Evolutionary conservation across 73 alveolate genomes (phyloP), one percentile per base, ranked within the genome.

Genomic region (Paramecium biaurelia): DNA sequence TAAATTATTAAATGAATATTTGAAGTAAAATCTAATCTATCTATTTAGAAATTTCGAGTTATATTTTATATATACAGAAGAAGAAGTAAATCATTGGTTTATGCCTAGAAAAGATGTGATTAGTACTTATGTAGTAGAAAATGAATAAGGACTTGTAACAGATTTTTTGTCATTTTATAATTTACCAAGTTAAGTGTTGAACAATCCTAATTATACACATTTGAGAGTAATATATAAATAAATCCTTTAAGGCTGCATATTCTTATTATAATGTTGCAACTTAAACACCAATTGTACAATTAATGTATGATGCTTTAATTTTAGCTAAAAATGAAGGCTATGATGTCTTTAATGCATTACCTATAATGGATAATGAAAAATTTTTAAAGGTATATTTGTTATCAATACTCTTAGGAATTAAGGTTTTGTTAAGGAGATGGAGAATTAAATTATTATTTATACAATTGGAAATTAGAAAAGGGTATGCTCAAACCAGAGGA

Each of bases 271-370:
- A 92, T 76, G 94, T 92, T 85, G 92, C 97, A 23, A 94, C 93
- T 20, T 93, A 93, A 15, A 94, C 92, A 53, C 95, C 99, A 28
- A 70, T 97, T 92, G 96, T 93, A 68, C 97, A 93, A 24, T 93
- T 97, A 57, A 93, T 97, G 96, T 93, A 85, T 67, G 94, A 92
- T 74, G 99, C 99, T 24, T 90, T 98, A 32, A 96, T 97, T 70
- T 72, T 97, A 70, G 99, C 99, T 18, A 97, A 96, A 86, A 92
- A 95, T 45, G 92, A 97, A 85, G 98, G 95, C 42, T 98, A 97
- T 74, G 99, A 98, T 95, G 99, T 98, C 32, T 98, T 96, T 97
- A 98, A 97, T 95, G 99, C 99, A 41, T 95, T 98, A 76, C 98
- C 98, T 85, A 92, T 97, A 76, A 96, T 96, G 99, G 99, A 98